Evolutionary conservation across 495 filamentous ascomycete genomes (phyloP), one percentile per base, ranked within the genome.

Genomic region (Xylaria grammica): DNA sequence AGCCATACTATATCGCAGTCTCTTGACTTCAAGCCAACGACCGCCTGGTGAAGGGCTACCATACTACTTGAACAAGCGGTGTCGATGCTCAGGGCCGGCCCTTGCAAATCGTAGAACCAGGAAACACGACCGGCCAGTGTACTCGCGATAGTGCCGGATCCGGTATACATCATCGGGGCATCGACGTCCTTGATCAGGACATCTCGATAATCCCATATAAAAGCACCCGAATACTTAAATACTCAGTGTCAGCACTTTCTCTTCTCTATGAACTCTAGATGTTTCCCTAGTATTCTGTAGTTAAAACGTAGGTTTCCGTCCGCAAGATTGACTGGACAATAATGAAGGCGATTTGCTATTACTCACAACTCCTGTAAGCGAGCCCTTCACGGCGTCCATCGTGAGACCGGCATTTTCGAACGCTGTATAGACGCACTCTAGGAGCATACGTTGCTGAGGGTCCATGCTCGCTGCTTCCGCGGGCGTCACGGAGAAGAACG

Each of bases 21-120:
- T 74, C 81, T 67, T 84, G 82, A 19, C 78, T 45, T 45, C 17
- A 75, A 6, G 76, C 85, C 54, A 74, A 72, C 42, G 20, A 45
- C 20, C 1, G 42, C 42, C 17, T 45, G 42, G 61, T 87, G 81
- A 9, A 87, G 63, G 0, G 83, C 85, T 3, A 80, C 74, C 17
- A 88, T 69, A 20, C 78, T 81, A 0, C 80, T 81, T 4, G 85
- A 87, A 62, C 86, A 89, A 0, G 84, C 86, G 0, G 85, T 88
- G 62, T 89, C 85, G 4, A 88, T 74, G 0, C 83, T 85, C 76
- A 87, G 79, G 1, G 77, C 80, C 0, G 85, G 82, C 0, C 86
- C 86, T 0, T 79, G 74, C 71, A 82, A 79, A 60, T 88, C 79
- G 53, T 85, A 87, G 65, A 84, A 85, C 55, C 86, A 85, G 0